Evolutionary conservation across 495 filamentous ascomycete genomes (phyloP), one percentile per base, ranked within the genome.

Genomic region (Hypoxylon cercidicola): DNA sequence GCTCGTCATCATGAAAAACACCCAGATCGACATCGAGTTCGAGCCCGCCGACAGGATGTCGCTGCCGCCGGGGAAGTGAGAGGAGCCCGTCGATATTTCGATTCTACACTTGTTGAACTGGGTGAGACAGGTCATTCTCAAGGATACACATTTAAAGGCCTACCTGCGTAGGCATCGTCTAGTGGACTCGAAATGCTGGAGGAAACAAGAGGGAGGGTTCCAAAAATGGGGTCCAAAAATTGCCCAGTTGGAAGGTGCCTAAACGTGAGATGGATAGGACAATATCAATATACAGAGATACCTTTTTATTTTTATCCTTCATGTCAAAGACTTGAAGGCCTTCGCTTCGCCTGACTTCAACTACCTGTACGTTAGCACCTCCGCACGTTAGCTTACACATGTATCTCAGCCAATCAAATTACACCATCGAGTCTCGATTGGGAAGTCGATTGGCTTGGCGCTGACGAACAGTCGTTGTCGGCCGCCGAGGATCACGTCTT

Each of bases 1-100:
- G 9, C 47, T 67, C 5, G 30, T 67, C 6, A 67, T 67, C 13
- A 12, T 67, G 10, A 67, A 67, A 34, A 57, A 67, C 18, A 67
- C 64, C 1, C 41, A 21, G 35, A 67, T 67, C 44, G 48, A 67
- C n/a, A 39, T 67, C 19, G 28, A 62, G 37, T 67, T 57, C 32
- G 48, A 48, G 15, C 18, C 25, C 0, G 50, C 47, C 15, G 35
- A 16, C n/a, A 19, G 32, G 21, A 34, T 1, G 23, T 5, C 13
- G 39, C 18, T 37, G 11, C 8, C 21, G n/a, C 16, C 11, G 19
- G 3, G 35, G 32, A 25, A 5, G 34, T 5, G 16, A 6, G n/a
- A 12, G 12, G 4, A 12, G 4, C n/a, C 10, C 18, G 39, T 16
- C 1, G 39, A 41, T 37, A 12, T 37, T 37, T 37, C 13, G 13